These are phyloP conservation scores for Pleurozium schreberi DNA, from an alignment of 225 moss, liverwort and hornwort species.

Conservation along the genomic window DNA sequence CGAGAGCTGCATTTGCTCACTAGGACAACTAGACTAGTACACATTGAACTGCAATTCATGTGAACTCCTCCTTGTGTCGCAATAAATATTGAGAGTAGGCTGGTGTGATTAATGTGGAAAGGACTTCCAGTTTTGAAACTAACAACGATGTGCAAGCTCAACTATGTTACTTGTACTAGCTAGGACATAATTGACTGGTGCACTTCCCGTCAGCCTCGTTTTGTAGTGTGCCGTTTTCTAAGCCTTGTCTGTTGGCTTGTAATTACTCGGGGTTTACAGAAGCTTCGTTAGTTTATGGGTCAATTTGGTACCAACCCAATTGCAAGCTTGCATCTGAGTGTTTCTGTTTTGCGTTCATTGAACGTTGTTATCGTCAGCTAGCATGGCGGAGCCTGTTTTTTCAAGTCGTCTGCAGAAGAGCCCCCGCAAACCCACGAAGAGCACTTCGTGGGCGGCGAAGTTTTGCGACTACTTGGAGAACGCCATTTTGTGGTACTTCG, in stretches of 20 bases:
- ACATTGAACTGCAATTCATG: not conserved
- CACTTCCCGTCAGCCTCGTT: not conserved
- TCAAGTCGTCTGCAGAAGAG: not conserved
- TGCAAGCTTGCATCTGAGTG: too few relatives aligned
- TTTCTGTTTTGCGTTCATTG: not conserved
- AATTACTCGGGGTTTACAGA: not conserved
- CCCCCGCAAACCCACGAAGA: not conserved
- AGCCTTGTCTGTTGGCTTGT: not conserved
- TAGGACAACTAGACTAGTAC: not conserved
- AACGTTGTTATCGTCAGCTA: not conserved
- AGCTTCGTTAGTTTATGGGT: not conserved
- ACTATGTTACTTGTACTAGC: not conserved
- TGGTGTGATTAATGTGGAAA: too few relatives aligned
- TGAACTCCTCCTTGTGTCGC: too few relatives aligned
- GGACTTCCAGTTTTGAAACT: not conserved
- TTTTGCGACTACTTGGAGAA: slow-evolving; percentile 23
- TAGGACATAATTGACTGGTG: not conserved
- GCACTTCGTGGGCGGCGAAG: not conserved
- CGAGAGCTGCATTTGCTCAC: not conserved
- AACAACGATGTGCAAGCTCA: not conserved
- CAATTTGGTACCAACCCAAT: not conserved
- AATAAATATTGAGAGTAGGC: not conserved
- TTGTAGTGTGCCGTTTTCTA: too few relatives aligned
- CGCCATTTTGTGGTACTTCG: slow-evolving; percentile 16
- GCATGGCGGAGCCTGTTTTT: not conserved